Base-by-base conservation (phyloP, 139 green algal species). In the Pleodorina starrii region DNA sequence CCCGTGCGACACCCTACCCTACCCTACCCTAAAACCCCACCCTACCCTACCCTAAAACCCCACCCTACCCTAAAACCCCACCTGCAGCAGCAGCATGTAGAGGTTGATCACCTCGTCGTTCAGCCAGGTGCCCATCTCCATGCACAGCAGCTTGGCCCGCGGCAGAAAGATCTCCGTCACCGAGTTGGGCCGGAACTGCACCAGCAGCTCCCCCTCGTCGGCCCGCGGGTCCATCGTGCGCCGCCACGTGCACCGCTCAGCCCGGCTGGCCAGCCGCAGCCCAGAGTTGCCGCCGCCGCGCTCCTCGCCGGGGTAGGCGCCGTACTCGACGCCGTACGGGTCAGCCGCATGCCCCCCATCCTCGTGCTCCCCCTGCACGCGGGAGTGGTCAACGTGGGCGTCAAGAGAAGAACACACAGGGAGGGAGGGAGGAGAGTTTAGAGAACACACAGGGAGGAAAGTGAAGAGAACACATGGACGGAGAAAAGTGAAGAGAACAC, bases 51-150 rank as follows among this genome's bases (percentile, higher is more conserved):
- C n/a, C n/a, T n/a, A n/a, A n/a, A n/a, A n/a, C n/a, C n/a, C n/a
- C n/a, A n/a, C n/a, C n/a, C n/a, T n/a, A n/a, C n/a, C n/a, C n/a
- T n/a, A n/a, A n/a, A n/a, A 73, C 27, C 93, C 36, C 43, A 96
- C 94, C 91, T 96, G 93, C 71, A 98, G 89, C 44, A 98, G 86
- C 23, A 90, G 84, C 92, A 97, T 95, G 78, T 95, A 96, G 7
- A 95, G 35, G 88, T 98, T 98, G 79, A 98, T 97, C 71, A 96
- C 92, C 87, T 98, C 96, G 40, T 98, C 96, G 81, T 98, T 98
- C 5, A 98, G 94, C 96, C 95, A 98, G 48, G 17, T 19, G 10
- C 36, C 42, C 38, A 29, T 0, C 4, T 40, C 23, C 79, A 94
- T 66, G 77, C 78, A 92, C 5, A 23, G 32, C 86, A 94, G 57